Conservation (phyloP, 768 basidiomycete genomes). For the Leucocoprinus sp. region DNA sequence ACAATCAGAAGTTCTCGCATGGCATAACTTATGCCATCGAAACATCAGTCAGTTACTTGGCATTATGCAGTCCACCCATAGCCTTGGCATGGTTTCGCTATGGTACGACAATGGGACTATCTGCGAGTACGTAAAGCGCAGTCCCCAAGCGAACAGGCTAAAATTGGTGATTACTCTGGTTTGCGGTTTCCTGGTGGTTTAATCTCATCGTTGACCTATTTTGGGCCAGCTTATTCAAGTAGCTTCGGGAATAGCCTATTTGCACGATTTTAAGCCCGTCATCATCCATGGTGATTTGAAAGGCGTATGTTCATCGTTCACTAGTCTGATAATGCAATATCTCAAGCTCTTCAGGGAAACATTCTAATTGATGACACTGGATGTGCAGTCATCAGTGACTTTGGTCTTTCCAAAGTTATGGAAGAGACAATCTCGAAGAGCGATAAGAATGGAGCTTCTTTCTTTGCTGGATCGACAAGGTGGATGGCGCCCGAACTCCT, state of each 20-base stretch:
- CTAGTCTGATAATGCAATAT: background rate
- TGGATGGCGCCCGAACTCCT: conserved; percentile 58
- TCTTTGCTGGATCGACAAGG: conserved; percentile 39
- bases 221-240: conserved; percentile 39
- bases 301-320: conserved; percentile 32
- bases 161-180: conserved; percentile 29
- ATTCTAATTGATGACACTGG: conserved; percentile 48
- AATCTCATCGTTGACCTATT: too few relatives aligned
- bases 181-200: too few relatives aligned
- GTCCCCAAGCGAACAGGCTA: conserved; percentile 34
- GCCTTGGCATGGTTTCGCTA: conserved; percentile 56
- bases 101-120: conserved; percentile 58
- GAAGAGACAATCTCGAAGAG: conserved; percentile 36
- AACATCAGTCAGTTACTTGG: conserved; percentile 51
- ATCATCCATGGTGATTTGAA: conserved; percentile 59
- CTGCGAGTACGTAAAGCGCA: conserved; percentile 37
- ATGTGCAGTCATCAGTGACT: conserved; percentile 49
- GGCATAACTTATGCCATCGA: conserved; percentile 48
- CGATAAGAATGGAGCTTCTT: conserved; percentile 29
- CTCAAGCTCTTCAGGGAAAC: conserved; percentile 34
- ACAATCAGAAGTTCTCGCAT: conserved; percentile 47
- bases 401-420: conserved; percentile 50
- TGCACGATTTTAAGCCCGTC: conserved; percentile 45
- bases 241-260: conserved; percentile 48
- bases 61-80: conserved; percentile 39